Evolutionary conservation across 2,329 filamentous ascomycete genomes (phyloP).

Genomic region (Onygena corvina): DNA sequence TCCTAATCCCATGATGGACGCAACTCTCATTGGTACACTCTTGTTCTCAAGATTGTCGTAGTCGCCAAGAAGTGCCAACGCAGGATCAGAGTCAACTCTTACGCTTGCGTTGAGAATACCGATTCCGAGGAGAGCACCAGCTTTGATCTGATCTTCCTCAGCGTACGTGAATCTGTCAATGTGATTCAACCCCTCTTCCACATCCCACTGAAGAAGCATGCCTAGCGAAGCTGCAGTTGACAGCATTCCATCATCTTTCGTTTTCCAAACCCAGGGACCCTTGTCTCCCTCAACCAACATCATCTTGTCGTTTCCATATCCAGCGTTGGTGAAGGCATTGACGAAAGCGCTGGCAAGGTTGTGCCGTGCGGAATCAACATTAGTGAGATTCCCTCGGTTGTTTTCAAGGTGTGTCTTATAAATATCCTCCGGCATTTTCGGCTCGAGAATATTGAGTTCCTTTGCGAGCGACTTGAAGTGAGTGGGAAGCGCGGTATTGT

Average conservation of each 20-base stretch:
- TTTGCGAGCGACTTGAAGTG: conserved; percentile 91
- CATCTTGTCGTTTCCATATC: conserved; percentile 92
- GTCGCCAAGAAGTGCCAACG: conserved; percentile 73
- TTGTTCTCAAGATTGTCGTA: conserved; percentile 66
- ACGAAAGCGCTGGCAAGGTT: conserved; percentile 94
- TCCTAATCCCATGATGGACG: conserved; percentile 90
- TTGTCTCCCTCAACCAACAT: conserved; percentile 87
- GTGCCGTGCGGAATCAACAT: conserved; percentile 87
- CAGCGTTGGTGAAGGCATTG: conserved; percentile 92
- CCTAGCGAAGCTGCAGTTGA: conserved; percentile 90
- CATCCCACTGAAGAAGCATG: conserved; percentile 84
- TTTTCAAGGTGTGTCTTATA: conserved; percentile 99
- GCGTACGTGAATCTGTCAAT: conserved; percentile 91
- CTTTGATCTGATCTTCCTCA: conserved; percentile 70
- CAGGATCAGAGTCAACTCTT: conserved; percentile 76
- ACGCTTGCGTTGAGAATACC: conserved; percentile 95
- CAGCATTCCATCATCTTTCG: conserved; percentile 94
- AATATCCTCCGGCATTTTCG: conserved; percentile 94
- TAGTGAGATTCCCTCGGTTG: conserved; percentile 82
- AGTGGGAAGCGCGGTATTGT: conserved; percentile 76
- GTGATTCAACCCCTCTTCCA: conserved; percentile 81
- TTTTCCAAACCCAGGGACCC: conserved; percentile 96
- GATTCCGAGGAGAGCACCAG: conserved; percentile 81
- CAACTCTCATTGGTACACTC: conserved; percentile 63
- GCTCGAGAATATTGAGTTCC: conserved; percentile 91